A percentile compares a stretch with the other conserved stretches of the same genome.
These are phyloP conservation scores for Pyrenochaeta sp. DNA, from an alignment of 2,329 filamentous ascomycete species.

Conservation along the genomic window DNA sequence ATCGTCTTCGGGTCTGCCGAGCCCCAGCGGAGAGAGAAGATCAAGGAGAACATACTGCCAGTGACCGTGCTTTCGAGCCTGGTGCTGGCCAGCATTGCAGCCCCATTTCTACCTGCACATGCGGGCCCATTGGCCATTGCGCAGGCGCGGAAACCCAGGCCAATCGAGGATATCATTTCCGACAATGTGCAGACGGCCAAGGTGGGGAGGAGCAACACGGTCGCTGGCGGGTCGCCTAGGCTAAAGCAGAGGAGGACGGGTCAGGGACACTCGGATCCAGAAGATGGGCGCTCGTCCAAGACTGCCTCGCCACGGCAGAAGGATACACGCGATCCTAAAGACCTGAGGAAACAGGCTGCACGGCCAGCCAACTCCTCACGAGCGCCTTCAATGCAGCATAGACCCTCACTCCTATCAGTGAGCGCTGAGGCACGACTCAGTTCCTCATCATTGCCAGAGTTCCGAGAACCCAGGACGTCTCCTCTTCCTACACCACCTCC, in stretches of 20 bases:
- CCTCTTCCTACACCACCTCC: conserved; percentile 49
- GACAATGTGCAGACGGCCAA: conserved; percentile 66
- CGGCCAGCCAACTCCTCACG: conserved; percentile 31
- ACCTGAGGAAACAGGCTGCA: conserved; percentile 38
- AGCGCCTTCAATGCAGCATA: conserved; percentile 42
- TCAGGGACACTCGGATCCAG: conserved; percentile 48
- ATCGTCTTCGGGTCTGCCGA: conserved; percentile 84
- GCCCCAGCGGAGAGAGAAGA: conserved; percentile 73
- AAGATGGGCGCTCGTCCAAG: conserved; percentile 45
- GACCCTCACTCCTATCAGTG: conserved; percentile 62
- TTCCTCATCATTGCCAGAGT: conserved; percentile 72
- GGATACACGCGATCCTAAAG: conserved; percentile 36
- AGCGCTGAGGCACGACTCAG: conserved; percentile 70
- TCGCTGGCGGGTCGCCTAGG: conserved; percentile 58
- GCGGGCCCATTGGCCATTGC: conserved; percentile 83
- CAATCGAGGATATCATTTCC: conserved; percentile 67
- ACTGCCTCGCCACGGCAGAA: conserved; percentile 47
- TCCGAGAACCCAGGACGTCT: conserved; percentile 60
- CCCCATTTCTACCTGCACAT: conserved; percentile 78
- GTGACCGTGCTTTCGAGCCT: conserved; percentile 84
- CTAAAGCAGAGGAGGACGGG: conserved; percentile 53
- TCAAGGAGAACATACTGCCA: conserved; percentile 81
- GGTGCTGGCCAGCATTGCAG: conserved; percentile 77
- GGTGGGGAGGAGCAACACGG: conserved; percentile 74
- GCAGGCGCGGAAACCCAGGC: conserved; percentile 79